phyloP scores from a whole-genome alignment of 305 asterid species.

The Fraxinus velutina region DNA sequence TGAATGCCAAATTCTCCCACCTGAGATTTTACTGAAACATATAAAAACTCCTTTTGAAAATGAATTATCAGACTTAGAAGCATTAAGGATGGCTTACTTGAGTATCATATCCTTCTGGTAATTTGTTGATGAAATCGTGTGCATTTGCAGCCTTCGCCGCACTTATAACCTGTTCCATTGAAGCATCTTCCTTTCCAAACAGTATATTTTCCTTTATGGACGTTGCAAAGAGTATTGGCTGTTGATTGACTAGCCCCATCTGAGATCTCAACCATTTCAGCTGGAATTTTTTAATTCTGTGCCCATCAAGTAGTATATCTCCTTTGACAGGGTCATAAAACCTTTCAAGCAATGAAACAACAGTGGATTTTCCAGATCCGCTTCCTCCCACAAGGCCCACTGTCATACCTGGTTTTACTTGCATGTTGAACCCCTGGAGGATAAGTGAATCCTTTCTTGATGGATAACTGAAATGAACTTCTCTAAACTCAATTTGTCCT shows the following conservation, averaged over 20 bases:
- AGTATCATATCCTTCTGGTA: constrained; percentile 66
- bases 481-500: constrained; percentile 46
- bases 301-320: constrained; percentile 61
- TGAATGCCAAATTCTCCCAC: constrained; percentile 75
- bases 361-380: constrained; percentile 76
- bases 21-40: constrained; percentile 28
- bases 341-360: constrained; percentile 60
- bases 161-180: constrained; percentile 43
- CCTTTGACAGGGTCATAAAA: constrained; percentile 66
- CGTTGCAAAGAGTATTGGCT: constrained; percentile 72
- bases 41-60: background rate
- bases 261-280: constrained; percentile 75
- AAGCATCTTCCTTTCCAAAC: constrained; percentile 73
- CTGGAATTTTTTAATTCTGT: constrained; percentile 45
- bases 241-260: constrained; percentile 75
- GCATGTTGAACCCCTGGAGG: constrained; percentile 28
- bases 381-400: constrained; percentile 30
- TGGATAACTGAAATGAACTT: constrained; percentile 60
- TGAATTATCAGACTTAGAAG: background rate
- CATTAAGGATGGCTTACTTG: constrained; percentile 33
- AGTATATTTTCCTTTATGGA: constrained; percentile 63
- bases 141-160: constrained; percentile 77
- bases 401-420: background rate
- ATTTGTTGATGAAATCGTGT: constrained; percentile 54
- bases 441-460: constrained; percentile 50